phyloP scores from a whole-genome alignment of 345 rosid genomes.

The Gossypium turneri region DNA sequence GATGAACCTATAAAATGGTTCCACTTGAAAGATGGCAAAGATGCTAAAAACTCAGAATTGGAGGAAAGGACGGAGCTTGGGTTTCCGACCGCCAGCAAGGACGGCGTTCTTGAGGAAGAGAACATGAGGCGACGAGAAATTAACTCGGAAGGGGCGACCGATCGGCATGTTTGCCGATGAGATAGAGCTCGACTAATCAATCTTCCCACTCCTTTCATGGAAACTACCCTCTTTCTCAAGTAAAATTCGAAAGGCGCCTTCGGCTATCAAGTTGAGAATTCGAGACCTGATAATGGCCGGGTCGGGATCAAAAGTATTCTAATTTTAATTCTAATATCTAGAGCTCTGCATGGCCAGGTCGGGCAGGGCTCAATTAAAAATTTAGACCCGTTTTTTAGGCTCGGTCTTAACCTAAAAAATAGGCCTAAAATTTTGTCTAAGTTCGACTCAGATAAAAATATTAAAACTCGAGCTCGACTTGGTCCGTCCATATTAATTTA shows the following conservation, averaged over 20 bases:
- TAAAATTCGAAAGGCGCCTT: too few relatives aligned
- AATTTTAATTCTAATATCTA: too few relatives aligned
- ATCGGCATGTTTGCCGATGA: constrained; percentile 11
- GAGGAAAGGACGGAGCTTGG: constrained; percentile 7
- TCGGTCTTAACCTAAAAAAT: too few relatives aligned
- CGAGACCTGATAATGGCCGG: too few relatives aligned
- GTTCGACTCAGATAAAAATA: too few relatives aligned
- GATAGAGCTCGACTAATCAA: constrained; percentile 19
- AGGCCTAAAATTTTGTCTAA: too few relatives aligned
- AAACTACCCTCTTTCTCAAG: neutral
- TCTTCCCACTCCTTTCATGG: constrained; percentile 24
- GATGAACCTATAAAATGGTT: constrained; percentile 36
- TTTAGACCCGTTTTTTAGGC: too few relatives aligned
- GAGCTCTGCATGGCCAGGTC: too few relatives aligned
- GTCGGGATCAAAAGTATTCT: too few relatives aligned
- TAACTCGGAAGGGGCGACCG: constrained; percentile 15
- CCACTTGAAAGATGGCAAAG: constrained; percentile 28
- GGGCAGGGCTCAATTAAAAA: too few relatives aligned
- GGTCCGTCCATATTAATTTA: too few relatives aligned
- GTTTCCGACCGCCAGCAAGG: constrained; percentile 10
- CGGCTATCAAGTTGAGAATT: neutral
- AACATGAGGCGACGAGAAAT: constrained; percentile 30
- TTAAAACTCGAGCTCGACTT: too few relatives aligned
- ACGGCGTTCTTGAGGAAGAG: constrained; percentile 24
- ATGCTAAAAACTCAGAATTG: constrained; percentile 9